A percentile compares a stretch with the other conserved stretches of the same genome.
Evolutionary conservation across 2,329 filamentous ascomycete species (phyloP).

Genomic region (Aspergillus pseudoglaucus): DNA sequence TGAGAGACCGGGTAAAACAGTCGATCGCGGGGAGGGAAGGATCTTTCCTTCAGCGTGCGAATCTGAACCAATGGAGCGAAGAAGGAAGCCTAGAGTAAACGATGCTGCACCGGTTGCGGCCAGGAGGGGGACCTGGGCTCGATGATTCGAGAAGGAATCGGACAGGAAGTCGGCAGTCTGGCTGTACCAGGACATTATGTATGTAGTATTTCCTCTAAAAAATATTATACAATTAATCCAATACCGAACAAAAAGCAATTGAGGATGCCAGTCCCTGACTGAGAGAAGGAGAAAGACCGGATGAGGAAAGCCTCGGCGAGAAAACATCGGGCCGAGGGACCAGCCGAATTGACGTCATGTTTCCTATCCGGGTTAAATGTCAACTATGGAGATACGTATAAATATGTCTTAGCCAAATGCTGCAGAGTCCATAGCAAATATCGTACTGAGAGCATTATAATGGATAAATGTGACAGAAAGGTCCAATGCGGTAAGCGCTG

Average conservation of each 20-base stretch:
- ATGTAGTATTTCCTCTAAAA: not conserved
- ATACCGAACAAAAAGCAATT: not conserved
- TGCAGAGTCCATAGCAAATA: no score
- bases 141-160: constrained; percentile 23
- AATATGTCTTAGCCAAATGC: no score
- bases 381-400: no score
- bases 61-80: constrained; percentile 22
- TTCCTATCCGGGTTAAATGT: no score
- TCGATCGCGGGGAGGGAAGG: constrained; percentile 32
- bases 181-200: constrained; percentile 27
- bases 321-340: constrained; percentile 1
- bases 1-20: constrained; percentile 27
- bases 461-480: not conserved
- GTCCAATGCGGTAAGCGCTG: not conserved
- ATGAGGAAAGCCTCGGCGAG: not conserved
- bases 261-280: not conserved
- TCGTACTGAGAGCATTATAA: no score
- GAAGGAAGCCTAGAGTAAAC: constrained; percentile 26
- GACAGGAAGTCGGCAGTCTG: constrained; percentile 30
- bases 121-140: constrained; percentile 25
- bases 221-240: not conserved
- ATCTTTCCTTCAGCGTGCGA: constrained; percentile 10
- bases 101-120: constrained; percentile 30
- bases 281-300: constrained; percentile 1
- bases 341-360: not conserved